Conservation (phyloP, 2,329 filamentous ascomycete species). For the Blumeria graminis region DNA sequence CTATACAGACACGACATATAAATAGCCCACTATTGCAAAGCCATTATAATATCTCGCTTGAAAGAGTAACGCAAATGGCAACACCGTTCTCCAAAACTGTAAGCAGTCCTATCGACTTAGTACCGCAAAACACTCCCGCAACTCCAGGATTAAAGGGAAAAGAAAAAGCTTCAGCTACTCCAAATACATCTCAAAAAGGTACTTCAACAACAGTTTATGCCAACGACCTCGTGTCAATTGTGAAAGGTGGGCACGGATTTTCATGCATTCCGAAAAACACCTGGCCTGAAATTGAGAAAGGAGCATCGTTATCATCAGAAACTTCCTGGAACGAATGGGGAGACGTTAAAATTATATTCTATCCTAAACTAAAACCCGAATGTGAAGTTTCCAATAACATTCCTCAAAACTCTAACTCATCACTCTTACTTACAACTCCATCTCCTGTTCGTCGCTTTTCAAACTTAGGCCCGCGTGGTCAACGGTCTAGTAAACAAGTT, state of each 20-base stretch:
- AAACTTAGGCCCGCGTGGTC: slow-evolving; percentile 13
- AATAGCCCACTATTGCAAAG: slow-evolving; percentile 54
- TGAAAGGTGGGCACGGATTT: slow-evolving; percentile 26
- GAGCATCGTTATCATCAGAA: slow-evolving; percentile 10
- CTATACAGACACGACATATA: slow-evolving; percentile 36
- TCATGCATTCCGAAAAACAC: slow-evolving; percentile 13
- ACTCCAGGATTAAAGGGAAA: slow-evolving; percentile 46
- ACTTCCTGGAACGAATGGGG: slow-evolving; percentile 54
- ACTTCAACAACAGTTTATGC: slow-evolving; percentile 37
- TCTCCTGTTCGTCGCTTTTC: slow-evolving; percentile 16
- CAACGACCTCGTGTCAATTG: slow-evolving; percentile 62
- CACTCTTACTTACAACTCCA: slow-evolving; percentile 12
- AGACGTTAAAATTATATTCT: slow-evolving; percentile 60
- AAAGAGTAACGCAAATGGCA: slow-evolving; percentile 65
- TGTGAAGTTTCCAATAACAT: slow-evolving; percentile 9
- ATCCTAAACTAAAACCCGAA: slow-evolving; percentile 20
- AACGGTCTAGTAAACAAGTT: slow-evolving; percentile 11
- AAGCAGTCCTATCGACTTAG: slow-evolving; percentile 21
- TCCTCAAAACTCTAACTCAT: slow-evolving; percentile 10
- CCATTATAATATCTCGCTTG: slow-evolving; percentile 60
- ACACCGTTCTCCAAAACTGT: slow-evolving; percentile 57
- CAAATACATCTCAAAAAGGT: slow-evolving; percentile 17
- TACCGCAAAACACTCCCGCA: slow-evolving; percentile 26
- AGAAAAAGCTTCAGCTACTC: slow-evolving; percentile 32
- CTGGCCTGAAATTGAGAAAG: slow-evolving; percentile 12